Conservation (phyloP, 768 basidiomycete species). For the Mycena vitilis region DNA sequence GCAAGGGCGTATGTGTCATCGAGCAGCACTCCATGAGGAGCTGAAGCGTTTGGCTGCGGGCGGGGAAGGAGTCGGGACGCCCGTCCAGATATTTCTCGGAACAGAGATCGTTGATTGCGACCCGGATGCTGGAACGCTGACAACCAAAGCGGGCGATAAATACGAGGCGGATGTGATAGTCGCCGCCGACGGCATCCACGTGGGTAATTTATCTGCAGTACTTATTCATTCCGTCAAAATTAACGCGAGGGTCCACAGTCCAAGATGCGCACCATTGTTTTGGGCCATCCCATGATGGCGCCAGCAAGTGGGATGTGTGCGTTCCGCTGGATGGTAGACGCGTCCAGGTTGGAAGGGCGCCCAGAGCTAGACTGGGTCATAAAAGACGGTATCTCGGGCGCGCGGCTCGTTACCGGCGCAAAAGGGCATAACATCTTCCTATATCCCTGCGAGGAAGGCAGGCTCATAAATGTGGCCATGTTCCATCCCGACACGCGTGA, state of each 20-base stretch:
- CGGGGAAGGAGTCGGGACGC: background rate
- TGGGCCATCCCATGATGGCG: constrained; percentile 8
- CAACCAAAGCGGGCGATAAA: constrained; percentile 4
- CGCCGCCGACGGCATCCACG: constrained; percentile 13
- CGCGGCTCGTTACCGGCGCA: background rate
- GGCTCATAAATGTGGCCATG: constrained; percentile 21
- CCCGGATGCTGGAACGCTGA: background rate
- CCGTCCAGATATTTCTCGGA: background rate
- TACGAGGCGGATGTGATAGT: constrained; percentile 16
- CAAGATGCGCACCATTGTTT: constrained; percentile 18
- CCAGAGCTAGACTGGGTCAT: constrained; percentile 20
- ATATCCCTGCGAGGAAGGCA: constrained; percentile 7
- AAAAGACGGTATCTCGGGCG: constrained; percentile 14
- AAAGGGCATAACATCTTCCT: background rate
- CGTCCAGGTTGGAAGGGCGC: constrained; percentile 13
- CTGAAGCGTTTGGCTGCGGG: constrained; percentile 7
- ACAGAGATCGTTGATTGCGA: constrained; percentile 12
- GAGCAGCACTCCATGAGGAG: constrained; percentile 10
- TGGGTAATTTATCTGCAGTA: background rate
- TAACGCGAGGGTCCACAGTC: background rate
- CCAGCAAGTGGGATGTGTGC: constrained; percentile 8
- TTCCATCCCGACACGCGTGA: constrained; percentile 21
- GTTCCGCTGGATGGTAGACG: constrained; percentile 20
- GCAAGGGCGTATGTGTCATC: constrained; percentile 11
- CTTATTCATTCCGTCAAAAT: background rate